Base-by-base conservation (phyloP, 31 red algal species). In the Pterothamnion heteromorphum region DNA sequence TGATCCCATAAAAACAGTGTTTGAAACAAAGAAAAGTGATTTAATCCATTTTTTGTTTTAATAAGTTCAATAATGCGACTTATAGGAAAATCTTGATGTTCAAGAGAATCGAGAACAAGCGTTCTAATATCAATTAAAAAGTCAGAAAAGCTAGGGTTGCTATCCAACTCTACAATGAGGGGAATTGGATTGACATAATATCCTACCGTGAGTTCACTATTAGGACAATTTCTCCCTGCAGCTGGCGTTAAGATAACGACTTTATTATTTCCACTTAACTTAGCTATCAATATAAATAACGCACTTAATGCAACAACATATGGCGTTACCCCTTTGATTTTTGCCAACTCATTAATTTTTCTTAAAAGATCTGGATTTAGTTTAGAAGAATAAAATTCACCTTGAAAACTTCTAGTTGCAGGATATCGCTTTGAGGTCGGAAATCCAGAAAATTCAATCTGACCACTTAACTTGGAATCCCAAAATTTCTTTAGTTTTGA, bases 81-180 rank as follows among this genome's bases (percentile, higher is more conserved):
- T 74, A 74, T 41, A 27, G 87, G 26, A 74, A 30, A 31, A 74
- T 74, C 51, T 74, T 90, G 87, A 74, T 90, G 36, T 74, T 90
- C 87, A 74, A 32, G 71, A 27, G 87, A 36, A 74, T 90, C 87
- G 43, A 90, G 44, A 26, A 90, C 23, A 34, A 38, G 24, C 26
- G 38, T 74, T 24, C 43, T 58, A 22, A 39, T 74, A 35, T 57
- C 44, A 24, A 28, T 35, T 35, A 90, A 30, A 74, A 74, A 74
- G 24, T 90, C 51, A 35, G 43, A 74, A 90, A 90, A 90, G 38
- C 44, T 31, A 26, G n/a, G 23, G 28, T 90, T 27, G 24, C n/a
- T 24, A 74, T 74, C 37, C 87, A 74, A 31, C 51, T 90, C n/a
- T 31, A 26, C 28, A 35, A 26, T 36, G 28, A 90, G 23, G 32